A percentile compares a stretch with the other conserved stretches of the same genome.
Evolutionary conservation across 495 filamentous ascomycete genomes (phyloP).

Genomic region (Oidiodendron maius): DNA sequence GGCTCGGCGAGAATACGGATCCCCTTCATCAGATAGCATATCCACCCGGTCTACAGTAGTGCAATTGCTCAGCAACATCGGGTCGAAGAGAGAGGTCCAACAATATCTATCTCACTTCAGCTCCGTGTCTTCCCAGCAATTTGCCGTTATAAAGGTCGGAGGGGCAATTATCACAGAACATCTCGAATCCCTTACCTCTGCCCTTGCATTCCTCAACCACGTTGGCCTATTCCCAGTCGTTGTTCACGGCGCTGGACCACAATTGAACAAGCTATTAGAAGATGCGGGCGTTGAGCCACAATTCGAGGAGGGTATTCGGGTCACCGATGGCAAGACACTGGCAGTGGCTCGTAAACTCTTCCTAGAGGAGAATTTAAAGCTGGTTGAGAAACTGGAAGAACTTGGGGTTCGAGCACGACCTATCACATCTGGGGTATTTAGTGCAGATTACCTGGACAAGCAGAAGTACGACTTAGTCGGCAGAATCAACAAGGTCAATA

Average conservation of each 20-base stretch:
- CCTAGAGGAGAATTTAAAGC: conserved; percentile 91
- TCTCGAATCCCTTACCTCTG: conserved; percentile 80
- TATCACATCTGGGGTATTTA: conserved; percentile 89
- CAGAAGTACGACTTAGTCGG: conserved; percentile 92
- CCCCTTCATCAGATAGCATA: conserved; percentile 24
- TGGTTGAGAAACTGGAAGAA: conserved; percentile 86
- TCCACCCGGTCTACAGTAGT: conserved; percentile 84
- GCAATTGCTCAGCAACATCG: conserved; percentile 91
- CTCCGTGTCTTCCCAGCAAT: conserved; percentile 94
- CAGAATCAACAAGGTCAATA: conserved; percentile 92
- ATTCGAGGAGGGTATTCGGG: conserved; percentile 93
- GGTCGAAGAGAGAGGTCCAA: conserved; percentile 94
- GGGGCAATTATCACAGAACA: conserved; percentile 97
- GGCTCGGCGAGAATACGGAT: conserved; percentile 17
- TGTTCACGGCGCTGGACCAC: conserved; percentile 92
- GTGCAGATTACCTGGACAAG: conserved; percentile 90
- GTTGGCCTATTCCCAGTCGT: conserved; percentile 95
- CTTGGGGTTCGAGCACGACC: conserved; percentile 88
- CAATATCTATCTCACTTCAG: conserved; percentile 98
- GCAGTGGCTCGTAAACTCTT: conserved; percentile 87
- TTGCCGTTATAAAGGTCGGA: conserved; percentile 98
- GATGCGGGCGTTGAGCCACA: conserved; percentile 90
- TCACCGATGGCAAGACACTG: conserved; percentile 94
- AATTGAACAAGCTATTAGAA: conserved; percentile 90
- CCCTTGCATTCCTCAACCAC: conserved; percentile 88